phyloP scores from a whole-genome alignment of 371 early-diverging fungal genomes.

The Sporodiniella umbellata region DNA sequence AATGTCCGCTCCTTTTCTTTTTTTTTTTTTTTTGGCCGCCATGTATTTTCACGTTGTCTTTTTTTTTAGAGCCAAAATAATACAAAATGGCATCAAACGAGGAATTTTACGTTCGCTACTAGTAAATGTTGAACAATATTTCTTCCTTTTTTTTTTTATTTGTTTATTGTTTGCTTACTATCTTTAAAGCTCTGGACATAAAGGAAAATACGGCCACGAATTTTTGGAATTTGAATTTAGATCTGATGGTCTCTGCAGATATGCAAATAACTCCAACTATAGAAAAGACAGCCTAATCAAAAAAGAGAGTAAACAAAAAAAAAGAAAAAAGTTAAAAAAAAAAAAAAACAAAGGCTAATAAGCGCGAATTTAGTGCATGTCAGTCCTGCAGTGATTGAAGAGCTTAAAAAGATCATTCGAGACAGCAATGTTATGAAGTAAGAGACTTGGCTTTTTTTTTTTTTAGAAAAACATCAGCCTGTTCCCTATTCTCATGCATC shows the following conservation, averaged over 20 bases:
- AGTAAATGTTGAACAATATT: slow-evolving; percentile 43
- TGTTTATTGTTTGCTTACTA: not conserved
- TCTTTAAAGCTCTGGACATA: slow-evolving; percentile 78
- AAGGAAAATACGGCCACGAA: slow-evolving; percentile 96
- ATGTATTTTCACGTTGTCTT: not conserved
- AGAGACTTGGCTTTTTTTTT: no score
- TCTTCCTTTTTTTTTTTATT: not conserved
- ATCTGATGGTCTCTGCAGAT: slow-evolving; percentile 86
- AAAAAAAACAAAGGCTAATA: not conserved
- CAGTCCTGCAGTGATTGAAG: slow-evolving; percentile 76
- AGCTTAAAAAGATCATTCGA: slow-evolving; percentile 83
- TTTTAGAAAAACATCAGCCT: no score
- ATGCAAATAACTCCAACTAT: slow-evolving; percentile 98
- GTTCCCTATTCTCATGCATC: no score
- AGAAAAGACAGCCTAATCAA: slow-evolving; percentile 94
- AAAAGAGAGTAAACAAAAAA: slow-evolving; percentile 71
- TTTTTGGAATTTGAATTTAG: slow-evolving; percentile 96
- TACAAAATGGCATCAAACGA: slow-evolving; percentile 43
- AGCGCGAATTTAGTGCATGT: slow-evolving; percentile 63
- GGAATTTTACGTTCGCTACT: slow-evolving; percentile 85
- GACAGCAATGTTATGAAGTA: slow-evolving; percentile 91
- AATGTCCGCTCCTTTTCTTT: not conserved
- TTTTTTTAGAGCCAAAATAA: not conserved
- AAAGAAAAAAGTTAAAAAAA: not conserved
- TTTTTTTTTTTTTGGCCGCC: no score